Conservation (phyloP, 768 basidiomycete genomes). For the Pholiota microspora region DNA sequence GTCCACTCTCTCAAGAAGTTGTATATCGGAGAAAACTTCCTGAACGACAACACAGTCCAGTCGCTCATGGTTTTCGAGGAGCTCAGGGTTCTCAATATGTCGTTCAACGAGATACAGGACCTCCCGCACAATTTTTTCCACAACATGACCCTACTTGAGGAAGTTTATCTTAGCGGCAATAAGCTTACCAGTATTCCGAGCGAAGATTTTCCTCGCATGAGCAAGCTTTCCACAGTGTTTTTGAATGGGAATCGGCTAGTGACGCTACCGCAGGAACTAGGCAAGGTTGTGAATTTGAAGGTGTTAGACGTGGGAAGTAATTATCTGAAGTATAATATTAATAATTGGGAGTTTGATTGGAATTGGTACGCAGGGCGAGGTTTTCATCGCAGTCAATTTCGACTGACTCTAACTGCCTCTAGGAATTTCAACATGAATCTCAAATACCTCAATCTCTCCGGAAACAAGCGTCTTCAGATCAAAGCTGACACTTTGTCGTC, state of each 20-base stretch:
- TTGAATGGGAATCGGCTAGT: conserved; percentile 93
- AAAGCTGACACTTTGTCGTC: conserved; percentile 61
- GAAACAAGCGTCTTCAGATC: conserved; percentile 95
- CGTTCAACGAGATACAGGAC: conserved; percentile 93
- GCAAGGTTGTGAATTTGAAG: conserved; percentile 73
- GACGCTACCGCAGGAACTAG: conserved; percentile 88
- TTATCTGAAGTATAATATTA: conserved; percentile 92
- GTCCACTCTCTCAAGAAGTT: conserved; percentile 72
- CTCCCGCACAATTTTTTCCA: conserved; percentile 77
- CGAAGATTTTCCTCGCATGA: conserved; percentile 79
- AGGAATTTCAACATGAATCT: conserved; percentile 98
- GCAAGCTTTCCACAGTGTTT: conserved; percentile 70
- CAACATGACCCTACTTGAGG: conserved; percentile 68
- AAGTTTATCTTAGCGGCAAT: conserved; percentile 95
- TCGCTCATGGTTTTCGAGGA: conserved; percentile 74
- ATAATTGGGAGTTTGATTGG: conserved; percentile 99
- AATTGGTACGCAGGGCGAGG: conserved; percentile 70
- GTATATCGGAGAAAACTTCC: conserved; percentile 86
- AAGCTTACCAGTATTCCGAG: conserved; percentile 86
- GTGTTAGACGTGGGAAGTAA: conserved; percentile 95
- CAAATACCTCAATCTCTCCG: conserved; percentile 93
- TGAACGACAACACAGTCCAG: conserved; percentile 77
- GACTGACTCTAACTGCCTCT: not conserved
- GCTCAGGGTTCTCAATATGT: conserved; percentile 82
- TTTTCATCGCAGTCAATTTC: not conserved